Percentiles rank a stretch among this genome's conserved stretches.
Conservation (phyloP, 2,329 filamentous ascomycete species). For the Leptographium wingfieldii region DNA sequence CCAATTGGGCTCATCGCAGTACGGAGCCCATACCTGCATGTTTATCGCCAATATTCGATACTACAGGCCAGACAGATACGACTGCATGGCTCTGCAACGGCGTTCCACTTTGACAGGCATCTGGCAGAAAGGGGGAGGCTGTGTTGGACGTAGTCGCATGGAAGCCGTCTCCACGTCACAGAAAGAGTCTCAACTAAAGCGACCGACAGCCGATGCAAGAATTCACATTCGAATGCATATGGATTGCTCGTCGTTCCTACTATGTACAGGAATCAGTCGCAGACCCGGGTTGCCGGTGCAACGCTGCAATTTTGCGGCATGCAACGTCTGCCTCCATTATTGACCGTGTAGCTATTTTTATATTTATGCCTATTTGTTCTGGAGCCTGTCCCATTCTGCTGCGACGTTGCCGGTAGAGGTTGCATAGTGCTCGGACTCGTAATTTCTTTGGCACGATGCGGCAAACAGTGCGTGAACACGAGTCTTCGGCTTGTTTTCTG, state of each 20-base stretch:
- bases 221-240: not conserved
- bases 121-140: constrained; percentile 1
- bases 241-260: not conserved
- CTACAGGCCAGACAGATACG: not conserved
- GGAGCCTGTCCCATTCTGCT: not conserved
- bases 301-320: not conserved
- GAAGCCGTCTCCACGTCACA: not conserved
- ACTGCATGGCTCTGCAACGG: not conserved
- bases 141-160: not conserved
- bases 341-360: not conserved
- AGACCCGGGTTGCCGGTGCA: not conserved
- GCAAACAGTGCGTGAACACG: not conserved
- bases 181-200: not conserved
- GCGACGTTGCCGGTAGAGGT: not conserved
- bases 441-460: not conserved
- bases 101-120: not conserved
- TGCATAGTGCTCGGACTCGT: not conserved
- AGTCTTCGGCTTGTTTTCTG: not conserved
- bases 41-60: not conserved
- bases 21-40: too few relatives aligned
- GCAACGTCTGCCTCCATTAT: not conserved
- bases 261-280: not conserved
- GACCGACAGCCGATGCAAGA: not conserved
- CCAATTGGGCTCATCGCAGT: too few relatives aligned
- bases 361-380: constrained; percentile 1